These are phyloP conservation scores for Gracilaria vermiculophylla DNA, from an alignment of 23 red algal species.

Conservation along the genomic window DNA sequence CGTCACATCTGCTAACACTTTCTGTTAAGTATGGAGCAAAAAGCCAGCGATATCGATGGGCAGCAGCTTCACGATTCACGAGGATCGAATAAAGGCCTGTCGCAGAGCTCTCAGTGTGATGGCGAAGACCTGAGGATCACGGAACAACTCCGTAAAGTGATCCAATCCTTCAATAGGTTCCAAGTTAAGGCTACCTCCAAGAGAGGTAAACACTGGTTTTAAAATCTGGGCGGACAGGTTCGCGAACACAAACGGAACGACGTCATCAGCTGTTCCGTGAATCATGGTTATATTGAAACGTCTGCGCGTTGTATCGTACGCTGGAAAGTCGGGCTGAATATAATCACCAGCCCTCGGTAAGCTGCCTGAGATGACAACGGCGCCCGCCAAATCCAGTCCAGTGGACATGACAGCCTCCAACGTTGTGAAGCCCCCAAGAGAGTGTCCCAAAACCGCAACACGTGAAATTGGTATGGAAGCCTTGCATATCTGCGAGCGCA, in stretches of 20 bases:
- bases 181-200: neutral
- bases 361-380: neutral
- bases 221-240: neutral
- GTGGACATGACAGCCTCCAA: constrained; percentile 5
- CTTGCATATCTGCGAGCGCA: neutral
- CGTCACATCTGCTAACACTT: no score
- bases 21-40: no score
- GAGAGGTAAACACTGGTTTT: neutral
- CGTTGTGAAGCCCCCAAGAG: neutral
- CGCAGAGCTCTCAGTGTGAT: neutral
- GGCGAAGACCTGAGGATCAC: neutral
- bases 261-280: neutral
- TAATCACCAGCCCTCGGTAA: constrained; percentile 8
- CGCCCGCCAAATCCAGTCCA: neutral
- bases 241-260: neutral
- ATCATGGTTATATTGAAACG: neutral
- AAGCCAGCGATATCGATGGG: neutral
- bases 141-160: neutral
- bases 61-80: neutral
- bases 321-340: neutral
- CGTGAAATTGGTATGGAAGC: neutral
- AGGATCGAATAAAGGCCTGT: neutral
- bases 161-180: neutral
- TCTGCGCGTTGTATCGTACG: neutral
- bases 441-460: neutral